phyloP scores from a whole-genome alignment of 2,329 filamentous ascomycete species.

The Orbilia javanica region DNA sequence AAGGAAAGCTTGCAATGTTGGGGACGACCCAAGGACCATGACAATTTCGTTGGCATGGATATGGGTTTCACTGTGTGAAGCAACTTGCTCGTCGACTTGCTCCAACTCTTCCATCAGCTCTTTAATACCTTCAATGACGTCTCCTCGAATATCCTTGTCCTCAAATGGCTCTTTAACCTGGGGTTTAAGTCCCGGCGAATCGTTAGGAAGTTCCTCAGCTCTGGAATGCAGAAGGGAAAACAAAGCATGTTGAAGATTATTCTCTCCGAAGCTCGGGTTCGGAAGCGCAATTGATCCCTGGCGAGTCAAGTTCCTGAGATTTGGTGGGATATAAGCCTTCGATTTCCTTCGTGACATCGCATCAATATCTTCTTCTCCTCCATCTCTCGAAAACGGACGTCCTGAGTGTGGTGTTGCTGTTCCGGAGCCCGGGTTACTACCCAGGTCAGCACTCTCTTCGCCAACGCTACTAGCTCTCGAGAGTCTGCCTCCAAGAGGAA shows the following conservation, averaged over 20 bases:
- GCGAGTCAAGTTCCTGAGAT: conserved; percentile 29
- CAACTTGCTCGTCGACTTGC: conserved; percentile 92
- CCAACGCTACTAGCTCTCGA: conserved; percentile 51
- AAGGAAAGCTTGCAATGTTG: conserved; percentile 89
- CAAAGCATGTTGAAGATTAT: conserved; percentile 51
- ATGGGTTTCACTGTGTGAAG: conserved; percentile 86
- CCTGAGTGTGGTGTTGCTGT: conserved; percentile 46
- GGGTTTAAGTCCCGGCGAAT: conserved; percentile 49
- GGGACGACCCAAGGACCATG: conserved; percentile 86
- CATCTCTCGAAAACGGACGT: conserved; percentile 46
- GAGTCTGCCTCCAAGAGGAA: conserved; percentile 41
- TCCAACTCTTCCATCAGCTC: conserved; percentile 96
- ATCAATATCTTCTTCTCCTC: conserved; percentile 51
- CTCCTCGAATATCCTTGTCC: conserved; percentile 78
- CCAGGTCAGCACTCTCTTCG: conserved; percentile 36
- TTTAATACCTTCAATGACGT: conserved; percentile 92
- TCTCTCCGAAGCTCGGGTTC: conserved; percentile 40
- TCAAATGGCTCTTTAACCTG: conserved; percentile 43
- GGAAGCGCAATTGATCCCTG: conserved; percentile 34
- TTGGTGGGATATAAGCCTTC: conserved; percentile 46
- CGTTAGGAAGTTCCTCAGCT: conserved; percentile 41
- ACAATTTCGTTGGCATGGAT: conserved; percentile 95
- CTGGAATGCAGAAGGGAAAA: conserved; percentile 49
- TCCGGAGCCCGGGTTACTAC: conserved; percentile 33
- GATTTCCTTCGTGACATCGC: conserved; percentile 44